Evolutionary conservation across 441 rosid genomes (phyloP).

Genomic region (Capsella rubella): DNA sequence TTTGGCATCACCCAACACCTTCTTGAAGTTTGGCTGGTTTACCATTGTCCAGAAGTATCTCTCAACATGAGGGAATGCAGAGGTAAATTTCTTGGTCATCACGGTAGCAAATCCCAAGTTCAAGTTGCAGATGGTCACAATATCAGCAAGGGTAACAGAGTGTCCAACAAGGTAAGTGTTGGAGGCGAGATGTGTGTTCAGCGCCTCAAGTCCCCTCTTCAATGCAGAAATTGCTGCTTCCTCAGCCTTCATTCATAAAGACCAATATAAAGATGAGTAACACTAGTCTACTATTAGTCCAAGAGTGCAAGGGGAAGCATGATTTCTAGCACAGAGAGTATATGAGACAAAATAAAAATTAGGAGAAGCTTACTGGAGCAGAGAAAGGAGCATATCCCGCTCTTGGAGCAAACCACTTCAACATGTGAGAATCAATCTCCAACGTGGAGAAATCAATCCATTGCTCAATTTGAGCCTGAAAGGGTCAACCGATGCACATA

Average conservation of each 20-base stretch:
- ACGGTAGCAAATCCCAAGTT: slow-evolving; percentile 52
- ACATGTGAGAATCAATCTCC: slow-evolving; percentile 75
- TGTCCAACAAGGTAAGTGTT: slow-evolving; percentile 88
- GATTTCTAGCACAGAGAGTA: neutral
- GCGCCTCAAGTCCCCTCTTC: slow-evolving; percentile 82
- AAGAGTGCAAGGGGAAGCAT: neutral
- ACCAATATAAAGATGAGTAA: slow-evolving; percentile 6
- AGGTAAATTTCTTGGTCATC: slow-evolving; percentile 83
- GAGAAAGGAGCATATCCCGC: slow-evolving; percentile 55
- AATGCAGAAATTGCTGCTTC: slow-evolving; percentile 74
- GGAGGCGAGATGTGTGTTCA: slow-evolving; percentile 71
- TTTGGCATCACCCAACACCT: slow-evolving; percentile 78
- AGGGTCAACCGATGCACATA: slow-evolving; percentile 5
- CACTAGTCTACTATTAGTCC: neutral
- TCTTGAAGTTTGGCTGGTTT: slow-evolving; percentile 84
- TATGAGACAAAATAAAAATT: neutral
- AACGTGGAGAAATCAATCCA: slow-evolving; percentile 83
- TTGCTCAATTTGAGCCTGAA: slow-evolving; percentile 80
- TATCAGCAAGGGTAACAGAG: slow-evolving; percentile 85
- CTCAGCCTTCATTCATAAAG: slow-evolving; percentile 60
- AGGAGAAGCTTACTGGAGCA: slow-evolving; percentile 62
- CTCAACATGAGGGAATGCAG: slow-evolving; percentile 90
- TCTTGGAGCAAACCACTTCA: slow-evolving; percentile 66
- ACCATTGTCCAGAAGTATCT: slow-evolving; percentile 95
- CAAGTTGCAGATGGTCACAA: slow-evolving; percentile 78